A percentile compares a stretch with the other conserved stretches of the same genome.
Conservation (phyloP, 441 rosid species). For the Biscutella laevigata region DNA sequence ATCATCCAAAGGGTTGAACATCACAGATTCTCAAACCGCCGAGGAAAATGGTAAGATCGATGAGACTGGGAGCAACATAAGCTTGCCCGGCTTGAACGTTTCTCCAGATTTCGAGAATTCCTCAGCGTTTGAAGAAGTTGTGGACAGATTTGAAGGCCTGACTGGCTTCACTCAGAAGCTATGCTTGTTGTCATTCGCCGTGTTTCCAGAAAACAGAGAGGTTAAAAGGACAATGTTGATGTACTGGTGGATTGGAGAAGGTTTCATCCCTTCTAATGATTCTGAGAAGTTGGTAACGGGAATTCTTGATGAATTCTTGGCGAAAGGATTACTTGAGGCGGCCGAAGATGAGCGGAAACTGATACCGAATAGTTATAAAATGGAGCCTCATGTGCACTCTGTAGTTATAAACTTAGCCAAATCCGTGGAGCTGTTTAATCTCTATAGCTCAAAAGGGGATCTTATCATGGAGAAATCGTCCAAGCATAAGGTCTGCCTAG, state of each 20-base stretch:
- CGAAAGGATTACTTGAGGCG: conserved; percentile 25
- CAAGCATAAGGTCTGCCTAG: conserved; percentile 25
- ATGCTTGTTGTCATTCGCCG: conserved; percentile 33
- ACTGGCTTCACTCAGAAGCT: background rate
- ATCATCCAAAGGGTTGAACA: conserved; percentile 4
- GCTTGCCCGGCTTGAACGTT: conserved; percentile 13
- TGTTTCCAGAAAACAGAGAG: conserved; percentile 36
- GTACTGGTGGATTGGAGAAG: conserved; percentile 52
- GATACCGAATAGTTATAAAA: conserved; percentile 22
- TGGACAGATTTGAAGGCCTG: conserved; percentile 16
- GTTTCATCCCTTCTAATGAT: conserved; percentile 5
- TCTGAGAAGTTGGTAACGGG: conserved; percentile 1
- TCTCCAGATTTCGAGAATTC: background rate
- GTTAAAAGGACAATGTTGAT: conserved; percentile 35
- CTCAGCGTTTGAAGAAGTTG: conserved; percentile 20
- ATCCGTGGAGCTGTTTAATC: background rate
- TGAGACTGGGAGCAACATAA: conserved; percentile 8
- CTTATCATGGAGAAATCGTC: background rate
- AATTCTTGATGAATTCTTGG: conserved; percentile 21
- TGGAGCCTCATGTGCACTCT: conserved; percentile 35
- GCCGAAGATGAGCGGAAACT: conserved; percentile 21
- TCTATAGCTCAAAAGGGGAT: conserved; percentile 12
- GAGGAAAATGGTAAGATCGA: background rate
- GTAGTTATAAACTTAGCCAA: conserved; percentile 30
- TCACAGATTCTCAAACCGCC: background rate